These are phyloP conservation scores for Saccharomycopsis sp. DNA, from an alignment of 805 yeast species.

Conservation along the genomic window DNA sequence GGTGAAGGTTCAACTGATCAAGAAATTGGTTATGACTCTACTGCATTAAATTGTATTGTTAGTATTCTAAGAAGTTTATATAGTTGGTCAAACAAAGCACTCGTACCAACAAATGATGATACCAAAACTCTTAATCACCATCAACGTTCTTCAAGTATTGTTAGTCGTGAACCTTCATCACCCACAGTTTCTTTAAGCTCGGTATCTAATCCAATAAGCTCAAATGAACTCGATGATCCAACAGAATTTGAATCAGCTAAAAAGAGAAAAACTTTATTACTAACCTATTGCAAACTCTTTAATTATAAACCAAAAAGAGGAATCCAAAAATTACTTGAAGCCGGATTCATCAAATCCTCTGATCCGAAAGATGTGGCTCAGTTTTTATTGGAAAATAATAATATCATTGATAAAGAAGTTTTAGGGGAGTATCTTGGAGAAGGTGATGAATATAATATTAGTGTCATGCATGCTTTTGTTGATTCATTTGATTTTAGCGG, in stretches of 20 bases:
- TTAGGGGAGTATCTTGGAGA: constrained; percentile 93
- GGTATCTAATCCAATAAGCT: constrained; percentile 7
- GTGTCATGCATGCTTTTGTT: constrained; percentile 88
- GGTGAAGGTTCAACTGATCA: constrained; percentile 34
- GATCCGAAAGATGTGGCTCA: constrained; percentile 62
- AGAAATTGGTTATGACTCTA: constrained; percentile 26
- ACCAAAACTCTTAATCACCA: constrained; percentile 18
- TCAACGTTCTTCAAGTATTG: constrained; percentile 18
- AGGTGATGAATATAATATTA: constrained; percentile 65
- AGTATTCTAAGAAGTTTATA: constrained; percentile 72
- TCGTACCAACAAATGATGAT: constrained; percentile 21
- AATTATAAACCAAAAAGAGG: constrained; percentile 83
- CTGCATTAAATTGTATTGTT: constrained; percentile 69
- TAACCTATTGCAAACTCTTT: constrained; percentile 70
- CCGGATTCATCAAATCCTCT: constrained; percentile 51
- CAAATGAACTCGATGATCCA: constrained; percentile 54
- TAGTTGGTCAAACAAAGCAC: constrained; percentile 81
- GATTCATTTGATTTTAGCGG: constrained; percentile 72
- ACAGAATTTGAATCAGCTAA: constrained; percentile 78
- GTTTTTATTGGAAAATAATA: constrained; percentile 57
- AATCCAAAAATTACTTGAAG: constrained; percentile 44
- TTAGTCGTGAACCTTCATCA: constrained; percentile 13
- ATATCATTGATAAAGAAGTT: constrained; percentile 69
- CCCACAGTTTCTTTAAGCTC: constrained; percentile 23
- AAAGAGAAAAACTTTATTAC: constrained; percentile 68